These are phyloP conservation scores for Agaricus subrufescens DNA, from an alignment of 768 basidiomycete species.

Conservation along the genomic window DNA sequence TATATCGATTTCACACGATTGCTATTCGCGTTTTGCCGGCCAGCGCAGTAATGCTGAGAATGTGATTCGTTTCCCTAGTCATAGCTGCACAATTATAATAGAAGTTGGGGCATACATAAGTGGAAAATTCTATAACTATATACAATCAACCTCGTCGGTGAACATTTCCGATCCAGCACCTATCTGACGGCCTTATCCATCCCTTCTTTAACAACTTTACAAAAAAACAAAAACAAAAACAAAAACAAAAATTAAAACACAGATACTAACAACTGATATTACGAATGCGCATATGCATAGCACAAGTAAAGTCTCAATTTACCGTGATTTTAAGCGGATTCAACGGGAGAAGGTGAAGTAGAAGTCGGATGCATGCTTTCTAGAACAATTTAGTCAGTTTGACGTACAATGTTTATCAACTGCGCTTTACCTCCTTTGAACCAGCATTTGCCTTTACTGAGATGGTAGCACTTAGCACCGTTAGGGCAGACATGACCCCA, in stretches of 20 bases:
- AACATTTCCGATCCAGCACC: neutral
- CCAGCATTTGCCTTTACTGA: slow-evolving; percentile 82
- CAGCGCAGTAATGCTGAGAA: neutral
- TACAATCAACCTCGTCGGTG: neutral
- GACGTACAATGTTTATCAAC: neutral
- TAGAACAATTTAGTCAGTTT: neutral
- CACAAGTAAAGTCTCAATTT: neutral
- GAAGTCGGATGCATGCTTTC: slow-evolving; percentile 9
- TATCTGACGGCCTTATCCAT: neutral
- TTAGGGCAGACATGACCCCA: slow-evolving; percentile 85
- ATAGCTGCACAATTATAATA: neutral
- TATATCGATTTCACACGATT: slow-evolving; percentile 73
- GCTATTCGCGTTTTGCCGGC: slow-evolving; percentile 42
- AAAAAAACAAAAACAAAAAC: neutral
- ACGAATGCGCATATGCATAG: slow-evolving; percentile 11
- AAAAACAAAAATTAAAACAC: slow-evolving; percentile 9
- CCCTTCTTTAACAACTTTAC: neutral
- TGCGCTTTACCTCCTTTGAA: slow-evolving; percentile 63
- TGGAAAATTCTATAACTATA: slow-evolving; percentile 8
- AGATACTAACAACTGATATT: slow-evolving; percentile 8
- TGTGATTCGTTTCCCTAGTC: neutral
- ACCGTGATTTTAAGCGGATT: slow-evolving; percentile 3
- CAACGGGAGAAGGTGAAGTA: neutral
- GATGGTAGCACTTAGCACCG: slow-evolving; percentile 66
- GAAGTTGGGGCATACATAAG: slow-evolving; percentile 5